These are phyloP conservation scores for Hansenula sp. DNA, from an alignment of 1,139 yeast genomes.

Conservation along the genomic window DNA sequence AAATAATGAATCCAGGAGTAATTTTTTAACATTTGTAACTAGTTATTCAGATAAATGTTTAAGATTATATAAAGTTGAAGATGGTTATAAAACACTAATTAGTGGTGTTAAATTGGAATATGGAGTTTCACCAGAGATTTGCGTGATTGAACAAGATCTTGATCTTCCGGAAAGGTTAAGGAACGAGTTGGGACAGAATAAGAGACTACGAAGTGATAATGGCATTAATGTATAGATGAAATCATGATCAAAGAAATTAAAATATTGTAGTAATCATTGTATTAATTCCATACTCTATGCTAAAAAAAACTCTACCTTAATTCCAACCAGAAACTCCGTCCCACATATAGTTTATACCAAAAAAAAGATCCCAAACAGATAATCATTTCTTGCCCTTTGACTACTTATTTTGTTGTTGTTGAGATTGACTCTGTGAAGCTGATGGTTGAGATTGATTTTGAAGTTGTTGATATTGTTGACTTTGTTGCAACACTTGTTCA, in stretches of 20 bases:
- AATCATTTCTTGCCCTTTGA: too few species aligned
- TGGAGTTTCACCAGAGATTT: background rate
- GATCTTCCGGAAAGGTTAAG: background rate
- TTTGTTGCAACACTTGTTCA: slow-evolving; percentile 2
- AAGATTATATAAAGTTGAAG: background rate
- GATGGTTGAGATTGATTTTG: background rate
- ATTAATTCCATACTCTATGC: too few species aligned
- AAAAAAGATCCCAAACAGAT: too few species aligned
- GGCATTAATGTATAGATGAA: too few species aligned
- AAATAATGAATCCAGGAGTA: background rate
- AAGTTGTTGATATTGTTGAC: background rate
- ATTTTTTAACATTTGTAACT: background rate
- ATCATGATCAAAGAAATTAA: too few species aligned
- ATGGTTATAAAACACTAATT: background rate
- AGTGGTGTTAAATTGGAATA: background rate
- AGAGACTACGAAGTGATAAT: background rate
- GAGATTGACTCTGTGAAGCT: too few species aligned
- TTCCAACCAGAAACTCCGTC: too few species aligned
- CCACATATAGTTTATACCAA: too few species aligned
- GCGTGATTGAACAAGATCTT: background rate
- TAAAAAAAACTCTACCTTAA: too few species aligned
- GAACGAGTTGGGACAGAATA: background rate
- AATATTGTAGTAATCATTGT: too few species aligned
- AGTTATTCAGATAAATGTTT: background rate
- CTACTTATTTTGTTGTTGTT: too few species aligned